Evolutionary conservation across 2,329 filamentous ascomycete genomes (phyloP), one percentile per base, ranked within the genome.

Genomic region (Lomentospora prolificans): DNA sequence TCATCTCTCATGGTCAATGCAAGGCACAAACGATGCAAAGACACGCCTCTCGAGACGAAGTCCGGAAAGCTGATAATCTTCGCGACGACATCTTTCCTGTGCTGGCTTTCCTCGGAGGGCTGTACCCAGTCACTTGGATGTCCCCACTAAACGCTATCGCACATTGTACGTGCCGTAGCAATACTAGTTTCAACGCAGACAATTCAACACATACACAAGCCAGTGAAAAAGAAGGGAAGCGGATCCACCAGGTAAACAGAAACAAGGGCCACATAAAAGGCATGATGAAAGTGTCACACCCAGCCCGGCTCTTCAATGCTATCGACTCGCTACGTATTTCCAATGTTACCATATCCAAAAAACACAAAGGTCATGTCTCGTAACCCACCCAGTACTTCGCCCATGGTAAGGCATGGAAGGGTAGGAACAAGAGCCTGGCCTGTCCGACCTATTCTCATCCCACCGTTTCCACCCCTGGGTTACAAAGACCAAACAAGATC

Each of bases 311-410:
- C 44, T 48, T 48, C 44, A 48, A 48, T 48, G 44, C 44, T 48
- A 25, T 48, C 44, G 14, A 48, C 44, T 48, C 22, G 44, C 44
- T 48, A 48, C 22, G 22, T 48, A 48, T 48, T 48, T 48, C 44
- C 44, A n/a, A 48, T 22, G 22, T 22, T 48, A 48, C 22, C 44
- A 22, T 48, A 22, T 48, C 44, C 44, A 48, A 48, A 48, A 48
- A 4, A 24, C 17, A 46, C 7, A 48, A 8, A 12, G 44, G 22
- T 3, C 44, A 17, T 22, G 22, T 10, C 12, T 9, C 14, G 7
- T 19, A 25, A 14, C 22, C 44, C 10, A 48, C 10, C 17, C n/a
- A n/a, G n/a, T n/a, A n/a, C n/a, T n/a, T 33, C 22, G 22, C 10
- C 17, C 12, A 48, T 10, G 44, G 5, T 4, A 25, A 10, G 19